A percentile compares a stretch with the other conserved stretches of the same genome.
Conservation (phyloP, 2,329 filamentous ascomycete genomes). For the Aspergillus sp. region DNA sequence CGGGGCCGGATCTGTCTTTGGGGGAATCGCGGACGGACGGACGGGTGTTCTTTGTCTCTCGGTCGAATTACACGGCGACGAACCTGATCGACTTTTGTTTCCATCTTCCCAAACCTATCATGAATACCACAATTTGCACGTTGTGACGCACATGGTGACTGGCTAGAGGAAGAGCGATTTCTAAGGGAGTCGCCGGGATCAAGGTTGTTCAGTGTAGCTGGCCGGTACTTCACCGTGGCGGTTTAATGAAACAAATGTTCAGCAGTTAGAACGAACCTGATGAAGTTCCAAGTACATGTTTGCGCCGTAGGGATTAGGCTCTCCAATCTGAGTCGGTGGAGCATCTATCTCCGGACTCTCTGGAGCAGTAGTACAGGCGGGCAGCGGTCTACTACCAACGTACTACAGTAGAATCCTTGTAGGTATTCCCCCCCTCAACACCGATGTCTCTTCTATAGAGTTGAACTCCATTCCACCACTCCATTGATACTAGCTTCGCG, state of each 20-base stretch:
- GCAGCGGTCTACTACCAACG: too few species aligned
- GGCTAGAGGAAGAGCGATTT: conserved; percentile 21
- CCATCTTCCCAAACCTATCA: conserved; percentile 21
- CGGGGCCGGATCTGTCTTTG: conserved; percentile 17
- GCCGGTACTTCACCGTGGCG: conserved; percentile 34
- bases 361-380: too few species aligned
- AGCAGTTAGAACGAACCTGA: conserved; percentile 23
- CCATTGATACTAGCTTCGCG: too few species aligned
- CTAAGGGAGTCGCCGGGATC: conserved; percentile 33
- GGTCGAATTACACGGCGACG: conserved; percentile 29
- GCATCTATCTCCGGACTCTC: too few species aligned
- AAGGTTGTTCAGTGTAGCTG: conserved; percentile 35
- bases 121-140: conserved; percentile 25
- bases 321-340: too few species aligned
- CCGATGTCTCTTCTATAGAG: too few species aligned
- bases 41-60: conserved; percentile 20
- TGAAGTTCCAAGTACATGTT: too few species aligned
- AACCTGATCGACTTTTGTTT: conserved; percentile 33
- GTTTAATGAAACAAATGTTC: conserved; percentile 35
- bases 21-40: conserved; percentile 28
- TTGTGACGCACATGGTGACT: conserved; percentile 29
- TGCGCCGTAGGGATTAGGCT: too few species aligned
- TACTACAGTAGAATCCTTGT: too few species aligned
- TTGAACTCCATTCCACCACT: too few species aligned
- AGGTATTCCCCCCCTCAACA: too few species aligned